These are phyloP conservation scores for Metschnikowia arizonensis DNA, from an alignment of 805 yeast genomes.

Conservation along the genomic window DNA sequence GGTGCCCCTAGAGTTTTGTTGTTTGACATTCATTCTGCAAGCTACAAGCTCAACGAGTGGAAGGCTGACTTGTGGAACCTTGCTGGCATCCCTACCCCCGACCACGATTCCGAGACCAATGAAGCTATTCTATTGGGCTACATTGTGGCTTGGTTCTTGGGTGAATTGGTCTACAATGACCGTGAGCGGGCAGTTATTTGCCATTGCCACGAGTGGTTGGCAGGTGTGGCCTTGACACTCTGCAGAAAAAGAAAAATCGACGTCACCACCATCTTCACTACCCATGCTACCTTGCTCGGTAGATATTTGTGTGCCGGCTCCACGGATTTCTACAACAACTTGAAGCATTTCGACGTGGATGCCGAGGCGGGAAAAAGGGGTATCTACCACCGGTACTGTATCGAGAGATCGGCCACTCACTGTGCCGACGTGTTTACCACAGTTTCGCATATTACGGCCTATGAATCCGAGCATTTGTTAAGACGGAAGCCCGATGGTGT, in stretches of 20 bases:
- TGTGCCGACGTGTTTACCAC: slow-evolving; percentile 96
- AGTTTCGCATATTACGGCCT: slow-evolving; percentile 96
- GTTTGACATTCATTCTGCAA: slow-evolving; percentile 80
- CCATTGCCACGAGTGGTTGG: slow-evolving; percentile 97
- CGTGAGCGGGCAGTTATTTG: slow-evolving; percentile 84
- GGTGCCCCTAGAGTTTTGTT: slow-evolving; percentile 93
- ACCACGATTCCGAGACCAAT: slow-evolving; percentile 80
- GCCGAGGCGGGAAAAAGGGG: slow-evolving; percentile 98
- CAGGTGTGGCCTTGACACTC: slow-evolving; percentile 91
- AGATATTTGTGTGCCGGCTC: slow-evolving; percentile 95
- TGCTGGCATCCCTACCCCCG: slow-evolving; percentile 92
- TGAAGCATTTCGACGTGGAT: slow-evolving; percentile 87
- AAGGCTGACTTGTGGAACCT: slow-evolving; percentile 86
- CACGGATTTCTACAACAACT: slow-evolving; percentile 90
- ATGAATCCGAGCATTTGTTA: slow-evolving; percentile 85
- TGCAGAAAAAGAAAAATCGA: slow-evolving; percentile 90
- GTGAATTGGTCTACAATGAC: slow-evolving; percentile 85
- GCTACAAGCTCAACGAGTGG: slow-evolving; percentile 77
- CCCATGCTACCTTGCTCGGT: slow-evolving; percentile 94
- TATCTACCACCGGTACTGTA: slow-evolving; percentile 93
- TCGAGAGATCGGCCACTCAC: slow-evolving; percentile 95
- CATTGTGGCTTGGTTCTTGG: slow-evolving; percentile 93
- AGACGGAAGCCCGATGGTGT: slow-evolving; percentile 98
- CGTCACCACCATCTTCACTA: slow-evolving; percentile 91
- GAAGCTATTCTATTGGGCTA: slow-evolving; percentile 93